Percentiles rank a stretch among this genome's conserved stretches.
These are phyloP conservation scores for Phylloporus rhodoxanthus DNA, from an alignment of 768 basidiomycete genomes.

Conservation along the genomic window DNA sequence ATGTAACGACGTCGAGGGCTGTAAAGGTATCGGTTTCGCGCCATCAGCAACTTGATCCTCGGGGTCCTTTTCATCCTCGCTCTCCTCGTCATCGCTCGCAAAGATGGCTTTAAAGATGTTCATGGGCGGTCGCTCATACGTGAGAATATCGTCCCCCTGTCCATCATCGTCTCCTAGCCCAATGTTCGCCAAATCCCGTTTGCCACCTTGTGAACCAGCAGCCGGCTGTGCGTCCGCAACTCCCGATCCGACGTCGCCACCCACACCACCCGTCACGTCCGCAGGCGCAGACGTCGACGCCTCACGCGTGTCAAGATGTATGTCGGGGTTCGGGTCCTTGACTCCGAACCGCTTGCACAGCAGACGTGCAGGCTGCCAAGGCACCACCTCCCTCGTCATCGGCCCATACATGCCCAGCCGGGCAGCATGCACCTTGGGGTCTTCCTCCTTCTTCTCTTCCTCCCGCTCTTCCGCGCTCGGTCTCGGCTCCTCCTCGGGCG, in stretches of 20 bases:
- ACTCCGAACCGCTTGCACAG: slow-evolving; percentile 94
- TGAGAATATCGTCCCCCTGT: slow-evolving; percentile 83
- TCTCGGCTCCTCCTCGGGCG: slow-evolving; percentile 34
- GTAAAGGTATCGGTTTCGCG: slow-evolving; percentile 5
- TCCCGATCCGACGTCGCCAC: background rate
- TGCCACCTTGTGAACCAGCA: slow-evolving; percentile 15
- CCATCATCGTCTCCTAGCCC: slow-evolving; percentile 89
- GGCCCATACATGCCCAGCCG: slow-evolving; percentile 84
- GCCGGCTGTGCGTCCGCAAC: background rate
- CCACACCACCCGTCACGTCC: slow-evolving; percentile 3
- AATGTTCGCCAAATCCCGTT: slow-evolving; percentile 69
- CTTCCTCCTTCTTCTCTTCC: slow-evolving; percentile 47
- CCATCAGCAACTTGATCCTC: background rate
- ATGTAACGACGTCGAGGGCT: slow-evolving; percentile 8
- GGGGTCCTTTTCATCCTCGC: slow-evolving; percentile 51
- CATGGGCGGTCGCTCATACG: slow-evolving; percentile 82
- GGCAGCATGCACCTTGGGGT: slow-evolving; percentile 77
- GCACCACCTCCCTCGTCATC: slow-evolving; percentile 67
- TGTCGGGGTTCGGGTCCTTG: slow-evolving; percentile 73
- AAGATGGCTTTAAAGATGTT: slow-evolving; percentile 98
- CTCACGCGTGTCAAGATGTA: slow-evolving; percentile 30
- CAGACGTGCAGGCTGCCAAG: slow-evolving; percentile 79
- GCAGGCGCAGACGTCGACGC: slow-evolving; percentile 19
- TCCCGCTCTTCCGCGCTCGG: slow-evolving; percentile 35
- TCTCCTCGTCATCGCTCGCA: slow-evolving; percentile 88